Conservation (phyloP, 352 stramenopile genomes). For the Globisporangium radiosum region DNA sequence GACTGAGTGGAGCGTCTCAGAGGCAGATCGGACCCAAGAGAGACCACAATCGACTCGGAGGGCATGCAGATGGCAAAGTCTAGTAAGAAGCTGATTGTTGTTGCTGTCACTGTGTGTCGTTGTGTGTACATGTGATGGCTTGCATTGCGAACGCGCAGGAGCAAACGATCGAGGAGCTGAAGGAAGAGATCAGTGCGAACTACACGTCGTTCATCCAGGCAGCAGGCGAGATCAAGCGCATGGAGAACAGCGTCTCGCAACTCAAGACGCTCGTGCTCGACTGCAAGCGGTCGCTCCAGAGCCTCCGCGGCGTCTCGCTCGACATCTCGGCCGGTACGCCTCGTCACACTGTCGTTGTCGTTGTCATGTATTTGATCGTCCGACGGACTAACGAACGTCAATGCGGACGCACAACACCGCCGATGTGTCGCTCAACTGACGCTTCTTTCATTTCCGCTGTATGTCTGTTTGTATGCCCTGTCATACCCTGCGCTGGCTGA, state of each 20-base stretch:
- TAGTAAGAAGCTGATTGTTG: too few relatives aligned
- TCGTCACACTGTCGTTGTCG: neutral
- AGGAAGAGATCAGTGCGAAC: conserved; percentile 77
- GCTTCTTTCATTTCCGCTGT: neutral
- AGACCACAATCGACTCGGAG: too few relatives aligned
- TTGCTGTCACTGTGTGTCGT: too few relatives aligned
- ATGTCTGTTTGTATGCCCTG: neutral
- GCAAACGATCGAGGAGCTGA: conserved; percentile 77
- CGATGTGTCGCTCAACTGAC: neutral
- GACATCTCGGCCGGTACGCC: conserved; percentile 34
- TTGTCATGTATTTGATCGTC: too few relatives aligned
- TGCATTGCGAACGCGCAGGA: conserved; percentile 23
- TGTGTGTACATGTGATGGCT: neutral
- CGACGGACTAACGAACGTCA: too few relatives aligned
- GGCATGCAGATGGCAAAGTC: too few relatives aligned
- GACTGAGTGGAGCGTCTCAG: neutral
- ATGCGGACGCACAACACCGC: neutral
- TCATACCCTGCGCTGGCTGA: neutral
- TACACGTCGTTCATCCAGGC: conserved; percentile 77
- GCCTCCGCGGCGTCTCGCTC: conserved; percentile 42
- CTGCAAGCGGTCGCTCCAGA: conserved; percentile 61
- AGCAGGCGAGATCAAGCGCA: conserved; percentile 68
- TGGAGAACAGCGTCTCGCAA: conserved; percentile 82
- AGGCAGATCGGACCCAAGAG: too few relatives aligned
- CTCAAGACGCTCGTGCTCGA: conserved; percentile 70